A percentile compares a stretch with the other conserved stretches of the same genome.
phyloP scores from a whole-genome alignment of 1,284 basidiomycete species.

The Microbotryum silenes-acaulis region DNA sequence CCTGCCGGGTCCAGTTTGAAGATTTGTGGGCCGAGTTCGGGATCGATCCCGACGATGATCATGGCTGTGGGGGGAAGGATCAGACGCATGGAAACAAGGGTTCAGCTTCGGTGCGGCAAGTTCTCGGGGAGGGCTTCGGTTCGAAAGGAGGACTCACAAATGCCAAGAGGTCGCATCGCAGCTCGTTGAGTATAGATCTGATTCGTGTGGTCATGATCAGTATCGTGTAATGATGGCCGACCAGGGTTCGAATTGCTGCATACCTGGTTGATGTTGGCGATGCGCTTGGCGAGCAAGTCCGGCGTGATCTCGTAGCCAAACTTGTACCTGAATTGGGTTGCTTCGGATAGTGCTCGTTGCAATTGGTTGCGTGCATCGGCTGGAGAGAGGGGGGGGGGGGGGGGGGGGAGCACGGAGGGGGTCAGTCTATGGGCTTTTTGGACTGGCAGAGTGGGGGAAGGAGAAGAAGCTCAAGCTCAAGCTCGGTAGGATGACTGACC shows the following conservation, averaged over 20 bases:
- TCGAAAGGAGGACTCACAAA: constrained; percentile 53
- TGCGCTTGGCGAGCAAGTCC: constrained; percentile 81
- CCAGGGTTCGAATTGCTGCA: not conserved
- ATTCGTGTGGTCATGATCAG: not conserved
- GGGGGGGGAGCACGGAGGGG: no score
- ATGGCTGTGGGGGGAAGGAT: constrained; percentile 55
- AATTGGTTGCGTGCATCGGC: constrained; percentile 93
- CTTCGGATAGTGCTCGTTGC: constrained; percentile 76
- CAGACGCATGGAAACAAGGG: not conserved
- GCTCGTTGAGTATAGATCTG: constrained; percentile 51
- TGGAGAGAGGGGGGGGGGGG: constrained; percentile 37
- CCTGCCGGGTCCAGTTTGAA: constrained; percentile 99
- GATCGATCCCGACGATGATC: constrained; percentile 90
- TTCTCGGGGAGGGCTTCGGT: not conserved
- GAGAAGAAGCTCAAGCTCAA: not conserved
- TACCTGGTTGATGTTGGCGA: constrained; percentile 97
- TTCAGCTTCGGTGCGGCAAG: not conserved
- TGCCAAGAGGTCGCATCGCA: constrained; percentile 93
- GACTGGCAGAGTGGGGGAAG: not conserved
- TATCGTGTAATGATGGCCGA: no score
- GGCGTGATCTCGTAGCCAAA: constrained; percentile 97
- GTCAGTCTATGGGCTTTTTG: constrained; percentile 3
- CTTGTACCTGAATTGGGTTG: constrained; percentile 92
- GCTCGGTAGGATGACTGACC: constrained; percentile 50
- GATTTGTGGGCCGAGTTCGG: constrained; percentile 75